These are phyloP conservation scores for Boletus huronensis DNA, from an alignment of 768 basidiomycete species.

Conservation along the genomic window DNA sequence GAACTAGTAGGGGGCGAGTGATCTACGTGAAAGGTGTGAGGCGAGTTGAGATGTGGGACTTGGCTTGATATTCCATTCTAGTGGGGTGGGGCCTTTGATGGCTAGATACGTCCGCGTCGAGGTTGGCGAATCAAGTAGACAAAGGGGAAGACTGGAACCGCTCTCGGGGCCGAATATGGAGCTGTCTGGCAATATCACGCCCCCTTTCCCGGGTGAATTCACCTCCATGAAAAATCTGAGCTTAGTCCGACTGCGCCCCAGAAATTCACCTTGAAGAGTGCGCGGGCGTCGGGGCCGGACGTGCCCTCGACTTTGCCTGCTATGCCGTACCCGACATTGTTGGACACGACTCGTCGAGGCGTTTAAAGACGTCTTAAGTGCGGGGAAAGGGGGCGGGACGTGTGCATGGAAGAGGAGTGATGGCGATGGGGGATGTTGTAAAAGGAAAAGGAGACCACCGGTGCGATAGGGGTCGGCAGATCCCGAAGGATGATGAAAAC, in stretches of 20 bases:
- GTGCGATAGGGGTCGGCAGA: no score
- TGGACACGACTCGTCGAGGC: constrained; percentile 44
- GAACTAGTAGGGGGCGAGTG: background rate
- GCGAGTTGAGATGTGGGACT: background rate
- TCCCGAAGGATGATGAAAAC: no score
- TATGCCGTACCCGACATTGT: constrained; percentile 36
- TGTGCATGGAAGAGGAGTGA: background rate
- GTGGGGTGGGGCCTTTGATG: constrained; percentile 6
- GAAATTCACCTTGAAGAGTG: constrained; percentile 34
- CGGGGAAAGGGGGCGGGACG: constrained; percentile 32
- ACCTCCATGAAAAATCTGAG: constrained; percentile 37
- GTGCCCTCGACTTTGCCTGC: constrained; percentile 35
- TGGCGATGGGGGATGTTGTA: no score
- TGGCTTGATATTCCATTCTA: constrained; percentile 19
- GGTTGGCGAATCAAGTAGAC: background rate
- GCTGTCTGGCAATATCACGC: constrained; percentile 13
- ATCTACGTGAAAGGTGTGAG: background rate
- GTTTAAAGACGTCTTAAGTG: constrained; percentile 33
- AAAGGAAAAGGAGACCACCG: no score
- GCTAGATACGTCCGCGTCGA: background rate
- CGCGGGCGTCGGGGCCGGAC: constrained; percentile 28
- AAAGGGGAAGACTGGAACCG: background rate
- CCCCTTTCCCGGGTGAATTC: constrained; percentile 21
- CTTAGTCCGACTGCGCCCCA: no score
- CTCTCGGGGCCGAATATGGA: background rate